A percentile compares a stretch with the other conserved stretches of the same genome.
phyloP scores from a whole-genome alignment of 179 eudicot species.

The Silene noctiflora region DNA sequence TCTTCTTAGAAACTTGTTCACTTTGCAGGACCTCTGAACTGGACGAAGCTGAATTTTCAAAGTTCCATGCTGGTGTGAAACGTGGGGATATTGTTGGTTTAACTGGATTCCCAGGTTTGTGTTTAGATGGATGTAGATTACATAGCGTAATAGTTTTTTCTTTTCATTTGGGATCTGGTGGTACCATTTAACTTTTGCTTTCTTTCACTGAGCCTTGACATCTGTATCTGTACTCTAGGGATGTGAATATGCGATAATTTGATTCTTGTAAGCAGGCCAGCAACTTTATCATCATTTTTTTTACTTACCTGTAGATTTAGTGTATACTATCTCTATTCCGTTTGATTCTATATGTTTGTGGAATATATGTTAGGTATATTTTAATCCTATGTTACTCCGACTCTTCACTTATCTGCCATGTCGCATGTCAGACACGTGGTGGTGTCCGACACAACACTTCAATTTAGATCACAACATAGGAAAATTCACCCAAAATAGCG shows the following conservation, averaged over 20 bases:
- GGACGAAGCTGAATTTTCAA: conserved; percentile 69
- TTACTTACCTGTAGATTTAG: not conserved
- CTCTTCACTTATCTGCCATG: no score
- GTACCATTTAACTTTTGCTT: not conserved
- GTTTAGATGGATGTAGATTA: not conserved
- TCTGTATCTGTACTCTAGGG: not conserved
- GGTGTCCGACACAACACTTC: no score
- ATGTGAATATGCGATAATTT: not conserved
- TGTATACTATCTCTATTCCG: no score
- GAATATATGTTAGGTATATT: no score
- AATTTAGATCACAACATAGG: no score
- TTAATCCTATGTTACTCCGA: no score
- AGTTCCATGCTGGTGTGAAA: conserved; percentile 69
- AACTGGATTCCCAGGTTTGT: conserved; percentile 82
- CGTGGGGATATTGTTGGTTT: conserved; percentile 97
- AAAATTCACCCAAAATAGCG: not conserved
- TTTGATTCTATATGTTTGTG: no score
- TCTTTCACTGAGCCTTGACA: not conserved
- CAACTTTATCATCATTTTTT: not conserved
- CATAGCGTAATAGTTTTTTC: not conserved
- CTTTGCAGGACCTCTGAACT: conserved; percentile 59
- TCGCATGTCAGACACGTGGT: no score
- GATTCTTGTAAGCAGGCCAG: not conserved
- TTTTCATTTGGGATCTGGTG: not conserved
- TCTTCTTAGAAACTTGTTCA: not conserved